Conservation (phyloP, 768 basidiomycete species). For the Strobilomyces dryophilus region DNA sequence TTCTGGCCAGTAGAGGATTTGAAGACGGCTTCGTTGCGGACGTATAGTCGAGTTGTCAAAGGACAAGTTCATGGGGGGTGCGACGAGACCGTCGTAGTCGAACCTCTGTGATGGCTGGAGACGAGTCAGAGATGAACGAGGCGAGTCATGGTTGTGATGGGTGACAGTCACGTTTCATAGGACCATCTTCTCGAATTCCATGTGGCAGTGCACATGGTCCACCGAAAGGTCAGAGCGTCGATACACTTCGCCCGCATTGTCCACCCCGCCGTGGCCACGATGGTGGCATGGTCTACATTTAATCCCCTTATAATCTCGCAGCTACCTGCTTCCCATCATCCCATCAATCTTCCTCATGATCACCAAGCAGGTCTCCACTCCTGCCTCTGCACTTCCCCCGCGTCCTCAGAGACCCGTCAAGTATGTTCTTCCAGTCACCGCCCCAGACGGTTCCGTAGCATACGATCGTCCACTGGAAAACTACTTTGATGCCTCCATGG, state of each 20-base stretch:
- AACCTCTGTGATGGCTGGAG: no score
- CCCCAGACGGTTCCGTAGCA: slow-evolving; percentile 13
- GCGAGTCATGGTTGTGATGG: no score
- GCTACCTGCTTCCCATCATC: neutral
- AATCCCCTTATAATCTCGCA: slow-evolving; percentile 21
- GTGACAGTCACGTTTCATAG: no score
- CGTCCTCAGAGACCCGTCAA: slow-evolving; percentile 13
- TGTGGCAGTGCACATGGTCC: slow-evolving; percentile 16
- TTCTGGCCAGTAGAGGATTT: no score
- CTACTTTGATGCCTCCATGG: slow-evolving; percentile 24
- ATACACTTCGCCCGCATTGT: slow-evolving; percentile 11
- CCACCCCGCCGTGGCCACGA: slow-evolving; percentile 4
- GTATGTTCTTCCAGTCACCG: slow-evolving; percentile 5
- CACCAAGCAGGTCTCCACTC: neutral
- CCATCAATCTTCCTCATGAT: slow-evolving; percentile 10
- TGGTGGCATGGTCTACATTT: slow-evolving; percentile 19
- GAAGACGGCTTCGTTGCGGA: no score
- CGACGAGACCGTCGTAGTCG: no score
- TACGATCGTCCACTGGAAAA: slow-evolving; percentile 25
- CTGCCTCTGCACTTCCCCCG: slow-evolving; percentile 9
- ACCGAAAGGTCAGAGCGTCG: slow-evolving; percentile 11
- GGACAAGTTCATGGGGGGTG: no score
- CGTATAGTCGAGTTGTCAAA: no score
- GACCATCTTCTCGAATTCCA: neutral
- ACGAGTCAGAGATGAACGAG: no score